phyloP scores from a whole-genome alignment of 495 filamentous ascomycete species.

The Parmelia sp. region DNA sequence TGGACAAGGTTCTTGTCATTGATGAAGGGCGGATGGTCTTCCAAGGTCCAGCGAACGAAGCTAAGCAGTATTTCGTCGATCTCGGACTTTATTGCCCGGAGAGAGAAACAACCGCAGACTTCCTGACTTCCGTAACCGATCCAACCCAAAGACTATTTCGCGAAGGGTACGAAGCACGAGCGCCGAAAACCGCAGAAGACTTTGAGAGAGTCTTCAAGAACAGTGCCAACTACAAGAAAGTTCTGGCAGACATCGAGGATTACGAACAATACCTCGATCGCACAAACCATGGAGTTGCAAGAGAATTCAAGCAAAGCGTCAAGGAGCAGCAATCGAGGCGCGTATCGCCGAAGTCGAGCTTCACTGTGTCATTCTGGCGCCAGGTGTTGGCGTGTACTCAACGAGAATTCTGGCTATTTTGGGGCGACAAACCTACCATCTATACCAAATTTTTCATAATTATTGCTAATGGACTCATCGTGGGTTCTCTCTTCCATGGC shows the following conservation, averaged over 20 bases:
- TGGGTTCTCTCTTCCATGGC: conserved; percentile 66
- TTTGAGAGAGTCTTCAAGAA: conserved; percentile 55
- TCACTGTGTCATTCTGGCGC: conserved; percentile 58
- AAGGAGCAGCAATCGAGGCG: conserved; percentile 60
- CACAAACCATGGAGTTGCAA: conserved; percentile 57
- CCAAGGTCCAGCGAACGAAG: conserved; percentile 55
- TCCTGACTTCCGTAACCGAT: conserved; percentile 74
- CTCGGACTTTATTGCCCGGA: conserved; percentile 63
- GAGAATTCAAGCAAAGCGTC: conserved; percentile 62
- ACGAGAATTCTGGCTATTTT: conserved; percentile 70
- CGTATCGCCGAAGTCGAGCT: conserved; percentile 61
- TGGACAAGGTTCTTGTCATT: conserved; percentile 70
- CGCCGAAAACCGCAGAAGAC: conserved; percentile 57
- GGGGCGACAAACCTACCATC: conserved; percentile 65
- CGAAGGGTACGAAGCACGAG: conserved; percentile 54
- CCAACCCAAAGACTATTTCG: conserved; percentile 60
- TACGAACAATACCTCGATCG: conserved; percentile 57
- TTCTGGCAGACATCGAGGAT: conserved; percentile 48
- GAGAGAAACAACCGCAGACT: conserved; percentile 65
- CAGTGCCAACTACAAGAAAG: conserved; percentile 46
- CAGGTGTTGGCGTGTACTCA: conserved; percentile 65
- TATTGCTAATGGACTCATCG: conserved; percentile 67
- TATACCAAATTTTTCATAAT: conserved; percentile 77
- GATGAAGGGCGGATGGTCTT: conserved; percentile 61
- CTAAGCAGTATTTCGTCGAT: conserved; percentile 61